A percentile compares a stretch with the other conserved stretches of the same genome.
Evolutionary conservation across 441 rosid species (phyloP).

Genomic region (Metrosideros polymorpha): DNA sequence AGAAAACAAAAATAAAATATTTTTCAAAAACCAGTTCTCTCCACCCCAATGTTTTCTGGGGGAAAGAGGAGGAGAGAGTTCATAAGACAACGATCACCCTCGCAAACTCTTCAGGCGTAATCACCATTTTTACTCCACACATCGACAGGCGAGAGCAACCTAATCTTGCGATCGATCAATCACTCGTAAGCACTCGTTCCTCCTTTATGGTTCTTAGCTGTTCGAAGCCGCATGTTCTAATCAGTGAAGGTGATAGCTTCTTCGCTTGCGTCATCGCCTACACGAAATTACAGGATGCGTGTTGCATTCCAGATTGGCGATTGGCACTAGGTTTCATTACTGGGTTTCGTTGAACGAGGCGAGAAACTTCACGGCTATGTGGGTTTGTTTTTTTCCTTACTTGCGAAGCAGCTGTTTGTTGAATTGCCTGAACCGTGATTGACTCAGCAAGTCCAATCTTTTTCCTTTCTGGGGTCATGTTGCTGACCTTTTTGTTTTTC

Average conservation of each 20-base stretch:
- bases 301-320: neutral
- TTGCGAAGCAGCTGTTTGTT: slow-evolving; percentile 17
- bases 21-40: neutral
- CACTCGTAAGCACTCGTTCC: neutral
- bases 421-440: slow-evolving; percentile 13
- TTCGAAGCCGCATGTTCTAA: neutral
- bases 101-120: neutral
- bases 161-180: neutral
- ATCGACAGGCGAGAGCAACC: neutral
- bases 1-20: neutral
- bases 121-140: neutral
- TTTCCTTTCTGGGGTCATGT: neutral
- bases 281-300: neutral
- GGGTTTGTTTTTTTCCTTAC: neutral
- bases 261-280: neutral
- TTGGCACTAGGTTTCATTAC: neutral
- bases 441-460: neutral
- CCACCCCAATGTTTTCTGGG: neutral
- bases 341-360: neutral
- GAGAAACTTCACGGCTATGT: neutral
- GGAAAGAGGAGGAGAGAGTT: neutral
- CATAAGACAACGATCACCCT: neutral
- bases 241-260: neutral
- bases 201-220: neutral
- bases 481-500: neutral